Evolutionary conservation across 805 yeast genomes (phyloP).

Genomic region (Wickerhamiella kazuoi): DNA sequence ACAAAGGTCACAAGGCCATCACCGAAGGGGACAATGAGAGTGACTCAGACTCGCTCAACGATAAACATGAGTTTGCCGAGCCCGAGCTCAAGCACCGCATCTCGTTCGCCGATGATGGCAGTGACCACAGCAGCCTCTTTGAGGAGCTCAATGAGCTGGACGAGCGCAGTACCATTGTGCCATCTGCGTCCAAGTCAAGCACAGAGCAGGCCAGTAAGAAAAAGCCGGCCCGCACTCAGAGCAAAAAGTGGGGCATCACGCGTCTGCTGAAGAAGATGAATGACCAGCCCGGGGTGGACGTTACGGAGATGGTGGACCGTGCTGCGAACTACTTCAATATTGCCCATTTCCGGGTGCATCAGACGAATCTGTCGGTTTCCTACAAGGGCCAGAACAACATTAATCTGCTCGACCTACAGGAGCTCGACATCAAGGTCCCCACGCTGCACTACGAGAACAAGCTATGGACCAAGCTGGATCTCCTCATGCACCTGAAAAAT

Average conservation of each 20-base stretch:
- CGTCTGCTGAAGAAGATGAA: neutral
- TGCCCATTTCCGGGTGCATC: conserved; percentile 34
- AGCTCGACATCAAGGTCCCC: conserved; percentile 53
- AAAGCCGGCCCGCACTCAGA: neutral
- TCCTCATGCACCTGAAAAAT: conserved; percentile 43
- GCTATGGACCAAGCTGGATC: conserved; percentile 57
- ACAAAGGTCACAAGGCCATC: conserved; percentile 1
- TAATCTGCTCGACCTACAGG: conserved; percentile 59
- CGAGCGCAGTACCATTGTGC: neutral
- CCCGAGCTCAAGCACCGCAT: conserved; percentile 5
- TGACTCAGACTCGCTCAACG: conserved; percentile 2
- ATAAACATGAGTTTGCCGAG: conserved; percentile 4
- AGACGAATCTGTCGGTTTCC: conserved; percentile 45
- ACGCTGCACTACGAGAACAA: conserved; percentile 37
- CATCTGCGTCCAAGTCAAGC: neutral
- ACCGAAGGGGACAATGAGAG: neutral
- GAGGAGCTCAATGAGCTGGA: neutral
- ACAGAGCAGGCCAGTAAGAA: neutral
- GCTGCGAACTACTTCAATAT: conserved; percentile 61
- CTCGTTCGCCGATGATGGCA: neutral
- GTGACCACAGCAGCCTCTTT: neutral
- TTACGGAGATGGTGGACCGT: conserved; percentile 52
- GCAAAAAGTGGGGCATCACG: neutral
- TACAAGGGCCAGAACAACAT: conserved; percentile 41
- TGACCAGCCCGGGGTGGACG: conserved; percentile 19